Evolutionary conservation across 306 rosid genomes (phyloP).

Genomic region (Lupinus albus): DNA sequence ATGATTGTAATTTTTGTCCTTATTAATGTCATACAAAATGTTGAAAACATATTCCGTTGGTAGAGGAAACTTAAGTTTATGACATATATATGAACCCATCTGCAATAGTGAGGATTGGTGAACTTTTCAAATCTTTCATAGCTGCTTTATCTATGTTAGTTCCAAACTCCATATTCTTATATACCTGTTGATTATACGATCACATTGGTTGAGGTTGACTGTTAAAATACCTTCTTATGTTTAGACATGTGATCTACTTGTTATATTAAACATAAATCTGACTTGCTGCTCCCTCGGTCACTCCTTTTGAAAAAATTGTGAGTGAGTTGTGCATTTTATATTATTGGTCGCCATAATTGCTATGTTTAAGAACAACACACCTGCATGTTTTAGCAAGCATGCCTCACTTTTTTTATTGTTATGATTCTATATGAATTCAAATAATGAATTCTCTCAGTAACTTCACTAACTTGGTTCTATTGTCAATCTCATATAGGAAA

Average conservation of each 20-base stretch:
- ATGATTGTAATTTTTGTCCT: neutral
- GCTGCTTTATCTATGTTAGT: conserved; percentile 11
- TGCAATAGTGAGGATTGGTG: conserved; percentile 15
- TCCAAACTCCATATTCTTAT: neutral
- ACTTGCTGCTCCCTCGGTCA: neutral
- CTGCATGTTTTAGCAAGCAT: conserved; percentile 33
- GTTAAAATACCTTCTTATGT: conserved; percentile 16
- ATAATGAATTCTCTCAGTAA: conserved; percentile 25
- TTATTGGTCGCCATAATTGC: conserved; percentile 16
- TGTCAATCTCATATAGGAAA: conserved; percentile 62
- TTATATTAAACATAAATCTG: neutral
- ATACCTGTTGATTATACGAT: conserved; percentile 11
- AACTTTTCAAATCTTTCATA: neutral
- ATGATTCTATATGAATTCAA: conserved; percentile 29
- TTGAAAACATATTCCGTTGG: neutral
- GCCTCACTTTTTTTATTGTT: conserved; percentile 29
- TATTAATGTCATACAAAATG: neutral
- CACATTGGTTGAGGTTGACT: conserved; percentile 10
- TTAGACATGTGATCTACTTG: conserved; percentile 4
- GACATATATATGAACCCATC: conserved; percentile 10
- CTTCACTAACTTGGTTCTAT: conserved; percentile 16
- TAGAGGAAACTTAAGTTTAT: conserved; percentile 26
- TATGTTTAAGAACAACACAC: neutral
- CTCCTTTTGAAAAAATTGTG: conserved; percentile 1
- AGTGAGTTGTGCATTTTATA: conserved; percentile 12